phyloP scores from a whole-genome alignment of 2,329 filamentous ascomycete species.

The Thermothelomyces thermophilus region DNA sequence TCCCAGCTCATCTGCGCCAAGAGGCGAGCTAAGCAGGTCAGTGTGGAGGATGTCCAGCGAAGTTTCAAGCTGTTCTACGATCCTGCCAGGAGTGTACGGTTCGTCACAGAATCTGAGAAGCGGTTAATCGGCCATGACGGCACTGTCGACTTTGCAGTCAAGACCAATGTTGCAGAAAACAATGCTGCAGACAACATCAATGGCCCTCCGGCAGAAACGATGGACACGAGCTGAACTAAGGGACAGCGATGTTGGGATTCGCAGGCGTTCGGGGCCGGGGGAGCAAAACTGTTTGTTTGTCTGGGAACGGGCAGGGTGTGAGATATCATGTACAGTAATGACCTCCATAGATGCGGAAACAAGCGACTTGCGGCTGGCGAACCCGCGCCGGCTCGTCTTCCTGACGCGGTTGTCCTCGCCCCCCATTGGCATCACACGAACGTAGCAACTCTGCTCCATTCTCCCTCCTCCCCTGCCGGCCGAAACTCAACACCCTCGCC shows the following conservation, averaged over 20 bases:
- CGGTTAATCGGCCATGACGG: constrained; percentile 86
- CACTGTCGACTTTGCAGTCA: constrained; percentile 61
- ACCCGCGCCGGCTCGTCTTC: background rate
- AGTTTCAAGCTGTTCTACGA: constrained; percentile 96
- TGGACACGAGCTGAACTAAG: constrained; percentile 26
- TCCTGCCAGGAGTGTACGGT: constrained; percentile 77
- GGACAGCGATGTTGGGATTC: constrained; percentile 4
- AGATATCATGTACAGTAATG: constrained; percentile 17
- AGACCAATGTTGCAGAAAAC: too few relatives aligned
- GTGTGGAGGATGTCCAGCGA: constrained; percentile 81
- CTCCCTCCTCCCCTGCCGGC: constrained; percentile 45
- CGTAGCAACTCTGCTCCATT: constrained; percentile 23
- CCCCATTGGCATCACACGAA: constrained; percentile 22
- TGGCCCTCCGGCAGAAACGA: constrained; percentile 29
- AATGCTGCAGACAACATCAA: constrained; percentile 46
- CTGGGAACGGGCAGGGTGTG: background rate
- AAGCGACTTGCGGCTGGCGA: constrained; percentile 2
- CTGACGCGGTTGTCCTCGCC: background rate
- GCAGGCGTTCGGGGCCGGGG: constrained; percentile 21
- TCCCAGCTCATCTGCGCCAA: constrained; percentile 83
- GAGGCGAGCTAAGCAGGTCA: constrained; percentile 76
- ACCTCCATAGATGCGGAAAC: constrained; percentile 10
- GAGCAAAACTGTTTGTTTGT: constrained; percentile 18
- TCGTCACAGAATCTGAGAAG: constrained; percentile 85
- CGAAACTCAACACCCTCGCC: constrained; percentile 80